Evolutionary conservation across 257 asterid species (phyloP).

Genomic region (Schizonepeta tenuifolia): DNA sequence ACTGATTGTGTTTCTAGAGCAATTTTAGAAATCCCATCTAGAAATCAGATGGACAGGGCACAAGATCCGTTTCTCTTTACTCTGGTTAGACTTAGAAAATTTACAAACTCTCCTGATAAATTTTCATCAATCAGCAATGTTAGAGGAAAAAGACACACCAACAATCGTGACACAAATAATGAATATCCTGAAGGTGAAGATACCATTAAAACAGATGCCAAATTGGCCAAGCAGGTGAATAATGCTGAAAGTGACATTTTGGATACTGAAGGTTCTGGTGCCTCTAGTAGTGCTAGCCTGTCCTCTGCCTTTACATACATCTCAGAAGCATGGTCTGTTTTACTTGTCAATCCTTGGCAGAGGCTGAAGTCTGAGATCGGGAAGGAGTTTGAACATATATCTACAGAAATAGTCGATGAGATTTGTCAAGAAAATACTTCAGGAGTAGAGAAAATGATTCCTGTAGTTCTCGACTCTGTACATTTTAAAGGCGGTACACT

Average conservation of each 20-base stretch:
- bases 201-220: slow-evolving; percentile 38
- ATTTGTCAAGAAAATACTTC: slow-evolving; percentile 55
- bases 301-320: slow-evolving; percentile 47
- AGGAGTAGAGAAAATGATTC: slow-evolving; percentile 63
- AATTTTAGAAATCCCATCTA: slow-evolving; percentile 44
- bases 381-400: slow-evolving; percentile 63
- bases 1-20: slow-evolving; percentile 38
- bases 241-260: slow-evolving; percentile 39
- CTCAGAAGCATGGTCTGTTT: slow-evolving; percentile 51
- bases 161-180: slow-evolving; percentile 28
- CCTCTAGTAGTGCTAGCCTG: slow-evolving; percentile 41
- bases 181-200: slow-evolving; percentile 43
- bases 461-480: slow-evolving; percentile 82
- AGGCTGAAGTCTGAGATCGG: slow-evolving; percentile 68
- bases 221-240: slow-evolving; percentile 47
- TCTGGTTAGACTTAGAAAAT: slow-evolving; percentile 41
- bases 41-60: slow-evolving; percentile 40
- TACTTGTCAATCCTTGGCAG: slow-evolving; percentile 55
- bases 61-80: slow-evolving; percentile 60
- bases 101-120: slow-evolving; percentile 39
- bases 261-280: slow-evolving; percentile 43
- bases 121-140: slow-evolving; percentile 41
- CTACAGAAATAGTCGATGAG: slow-evolving; percentile 69
- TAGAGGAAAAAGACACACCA: slow-evolving; percentile 26
- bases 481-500: slow-evolving; percentile 81